Evolutionary conservation across 257 asterid species (phyloP), one percentile per base, ranked within the genome.

Genomic region (Jasminum sambac): DNA sequence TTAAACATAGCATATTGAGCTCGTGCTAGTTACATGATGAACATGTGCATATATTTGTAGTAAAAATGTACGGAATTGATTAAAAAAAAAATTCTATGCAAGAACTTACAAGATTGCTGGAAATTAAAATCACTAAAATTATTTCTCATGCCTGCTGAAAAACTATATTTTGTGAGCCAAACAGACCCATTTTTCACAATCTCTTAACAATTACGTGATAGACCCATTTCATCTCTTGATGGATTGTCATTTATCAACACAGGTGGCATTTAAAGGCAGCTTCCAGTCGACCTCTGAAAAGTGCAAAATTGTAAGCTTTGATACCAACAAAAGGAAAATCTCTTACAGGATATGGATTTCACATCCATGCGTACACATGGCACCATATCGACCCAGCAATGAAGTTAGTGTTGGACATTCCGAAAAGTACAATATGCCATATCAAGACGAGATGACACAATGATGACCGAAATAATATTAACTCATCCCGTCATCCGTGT

Each of bases 311-410:
- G 69, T 64, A 72, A 37, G 19, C 44, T 68, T 71, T 69, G 66
- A 76, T 74, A 41, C 43, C 5, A 58, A 76, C 76, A 77, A 76
- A 62, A 72, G 60, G 4, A 38, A 68, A 26, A 68, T 75, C 26
- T 21, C 16, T 55, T 10, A 76, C 38, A 37, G 74, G 61, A 69
- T 72, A 39, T 26, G 26, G 62, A 70, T 70, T n/a, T 48, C 66
- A 61, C 40, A 71, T 72, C 74, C 19, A 68, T 40, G 19, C 42
- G 11, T 13, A 10, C 68, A 73, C 74, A 38, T 26, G 17, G 23
- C 79, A 43, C 59, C 50, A 34, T 17, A 50, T 38, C 59, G 71
- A 36, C 64, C 66, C 61, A 57, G 4, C 39, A 16, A 17, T 61
- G 70, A 19, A 23, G 8, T 50, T 73, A 16, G 24, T 30, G 4